These are phyloP conservation scores for Saccharomycopsis hybrid DNA, from an alignment of 1,139 yeast species.

Conservation along the genomic window DNA sequence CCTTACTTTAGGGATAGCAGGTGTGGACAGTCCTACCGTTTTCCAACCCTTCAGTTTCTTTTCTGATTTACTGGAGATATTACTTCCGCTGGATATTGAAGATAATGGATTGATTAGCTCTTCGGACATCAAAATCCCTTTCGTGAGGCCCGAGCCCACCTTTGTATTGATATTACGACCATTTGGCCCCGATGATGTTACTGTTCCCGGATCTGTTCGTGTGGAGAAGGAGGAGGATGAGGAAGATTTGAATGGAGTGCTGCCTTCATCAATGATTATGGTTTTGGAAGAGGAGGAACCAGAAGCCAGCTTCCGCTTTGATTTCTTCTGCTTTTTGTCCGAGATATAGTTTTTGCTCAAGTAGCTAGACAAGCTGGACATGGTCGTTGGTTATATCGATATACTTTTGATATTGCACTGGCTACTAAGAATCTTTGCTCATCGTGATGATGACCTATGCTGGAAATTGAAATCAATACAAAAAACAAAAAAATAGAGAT, in stretches of 20 bases:
- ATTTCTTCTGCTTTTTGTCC: slow-evolving; percentile 22
- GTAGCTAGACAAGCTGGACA: slow-evolving; percentile 34
- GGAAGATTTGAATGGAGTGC: background rate
- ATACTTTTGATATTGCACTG: too few relatives aligned
- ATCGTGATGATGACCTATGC: too few relatives aligned
- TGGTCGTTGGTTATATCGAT: background rate
- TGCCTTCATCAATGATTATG: background rate
- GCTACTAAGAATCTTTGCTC: too few relatives aligned
- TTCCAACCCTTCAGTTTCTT: background rate
- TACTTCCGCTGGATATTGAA: too few relatives aligned
- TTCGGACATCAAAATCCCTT: too few relatives aligned
- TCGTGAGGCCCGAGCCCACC: background rate
- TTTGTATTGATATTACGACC: background rate
- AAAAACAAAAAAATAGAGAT: too few relatives aligned
- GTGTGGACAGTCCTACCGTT: background rate
- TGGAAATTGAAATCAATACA: too few relatives aligned
- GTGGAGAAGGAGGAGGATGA: background rate
- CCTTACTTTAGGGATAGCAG: background rate
- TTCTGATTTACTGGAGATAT: background rate
- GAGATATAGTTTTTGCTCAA: slow-evolving; percentile 40
- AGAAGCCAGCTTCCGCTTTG: slow-evolving; percentile 23
- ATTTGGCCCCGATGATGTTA: too few relatives aligned
- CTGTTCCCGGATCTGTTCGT: too few relatives aligned
- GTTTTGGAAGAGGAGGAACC: too few relatives aligned
- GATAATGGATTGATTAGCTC: background rate